Percentiles rank a stretch among this genome's conserved stretches.
Evolutionary conservation across 1,284 basidiomycete species (phyloP).

Genomic region (Sporisorium sorghi): DNA sequence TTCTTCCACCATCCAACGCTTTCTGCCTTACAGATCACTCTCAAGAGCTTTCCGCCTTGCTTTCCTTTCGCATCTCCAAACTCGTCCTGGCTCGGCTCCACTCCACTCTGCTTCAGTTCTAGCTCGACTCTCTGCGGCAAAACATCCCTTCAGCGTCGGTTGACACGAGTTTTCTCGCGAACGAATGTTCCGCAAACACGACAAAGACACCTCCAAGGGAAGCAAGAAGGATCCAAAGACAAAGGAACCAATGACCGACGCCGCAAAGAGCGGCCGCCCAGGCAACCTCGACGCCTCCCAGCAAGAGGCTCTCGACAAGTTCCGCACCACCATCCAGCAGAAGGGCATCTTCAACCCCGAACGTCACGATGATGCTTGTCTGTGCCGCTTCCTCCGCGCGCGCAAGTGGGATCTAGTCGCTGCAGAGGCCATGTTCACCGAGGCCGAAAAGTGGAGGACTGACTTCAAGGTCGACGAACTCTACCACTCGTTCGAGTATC

Average conservation of each 20-base stretch:
- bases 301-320: constrained; percentile 60
- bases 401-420: constrained; percentile 88
- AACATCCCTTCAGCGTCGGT: too few species aligned
- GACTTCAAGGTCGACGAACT: constrained; percentile 89
- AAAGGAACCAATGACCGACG: constrained; percentile 34
- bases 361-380: constrained; percentile 67
- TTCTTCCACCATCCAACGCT: too few species aligned
- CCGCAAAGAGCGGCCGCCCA: constrained; percentile 56
- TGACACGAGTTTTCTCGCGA: background rate
- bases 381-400: constrained; percentile 81
- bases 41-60: too few species aligned
- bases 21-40: too few species aligned
- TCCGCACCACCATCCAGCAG: constrained; percentile 60
- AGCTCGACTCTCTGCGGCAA: constrained; percentile 6
- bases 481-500: constrained; percentile 85
- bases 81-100: too few species aligned
- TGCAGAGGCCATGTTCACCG: constrained; percentile 85
- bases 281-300: constrained; percentile 63
- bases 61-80: too few species aligned
- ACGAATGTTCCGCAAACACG: constrained; percentile 53
- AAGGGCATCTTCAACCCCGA: constrained; percentile 63
- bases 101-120: too few species aligned
- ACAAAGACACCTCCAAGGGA: constrained; percentile 49
- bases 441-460: constrained; percentile 89
- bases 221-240: constrained; percentile 51